phyloP scores from a whole-genome alignment of 805 yeast genomes.

The Monosporozyma solicola region DNA sequence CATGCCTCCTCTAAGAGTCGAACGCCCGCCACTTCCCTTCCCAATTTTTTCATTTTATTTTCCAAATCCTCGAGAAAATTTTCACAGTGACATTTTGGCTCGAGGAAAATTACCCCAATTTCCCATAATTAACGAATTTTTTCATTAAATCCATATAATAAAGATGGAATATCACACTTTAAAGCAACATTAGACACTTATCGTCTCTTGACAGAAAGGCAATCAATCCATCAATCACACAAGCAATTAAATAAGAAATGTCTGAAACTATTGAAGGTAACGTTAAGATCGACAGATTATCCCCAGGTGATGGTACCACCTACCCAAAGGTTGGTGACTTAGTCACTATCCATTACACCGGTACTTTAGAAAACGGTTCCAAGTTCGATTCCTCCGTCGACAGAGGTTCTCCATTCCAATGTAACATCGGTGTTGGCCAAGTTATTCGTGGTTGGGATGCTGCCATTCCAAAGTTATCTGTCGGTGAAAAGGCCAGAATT shows the following conservation, averaged over 20 bases:
- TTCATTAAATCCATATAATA: neutral
- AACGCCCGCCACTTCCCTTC: neutral
- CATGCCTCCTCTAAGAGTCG: neutral
- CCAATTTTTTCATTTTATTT: neutral
- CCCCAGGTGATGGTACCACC: slow-evolving; percentile 71
- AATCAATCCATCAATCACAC: neutral
- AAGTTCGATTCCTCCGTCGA: slow-evolving; percentile 93
- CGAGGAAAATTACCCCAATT: too few species aligned
- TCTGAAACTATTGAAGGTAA: slow-evolving; percentile 33
- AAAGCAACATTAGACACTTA: too few species aligned
- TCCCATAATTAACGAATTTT: too few species aligned
- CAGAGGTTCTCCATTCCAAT: slow-evolving; percentile 92
- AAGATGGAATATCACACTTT: neutral
- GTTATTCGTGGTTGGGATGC: slow-evolving; percentile 97
- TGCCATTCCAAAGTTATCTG: slow-evolving; percentile 83
- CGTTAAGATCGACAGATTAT: slow-evolving; percentile 30
- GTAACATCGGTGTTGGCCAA: slow-evolving; percentile 90
- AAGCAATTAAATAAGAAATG: slow-evolving; percentile 11
- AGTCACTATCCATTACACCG: slow-evolving; percentile 92
- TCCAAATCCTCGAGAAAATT: neutral
- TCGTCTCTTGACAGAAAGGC: neutral
- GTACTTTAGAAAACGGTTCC: slow-evolving; percentile 91
- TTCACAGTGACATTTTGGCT: too few species aligned
- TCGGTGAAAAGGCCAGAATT: slow-evolving; percentile 87
- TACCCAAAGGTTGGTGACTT: slow-evolving; percentile 83